These are phyloP conservation scores for Hirsutella minnesotensis DNA, from an alignment of 2,329 filamentous ascomycete species.

Conservation along the genomic window DNA sequence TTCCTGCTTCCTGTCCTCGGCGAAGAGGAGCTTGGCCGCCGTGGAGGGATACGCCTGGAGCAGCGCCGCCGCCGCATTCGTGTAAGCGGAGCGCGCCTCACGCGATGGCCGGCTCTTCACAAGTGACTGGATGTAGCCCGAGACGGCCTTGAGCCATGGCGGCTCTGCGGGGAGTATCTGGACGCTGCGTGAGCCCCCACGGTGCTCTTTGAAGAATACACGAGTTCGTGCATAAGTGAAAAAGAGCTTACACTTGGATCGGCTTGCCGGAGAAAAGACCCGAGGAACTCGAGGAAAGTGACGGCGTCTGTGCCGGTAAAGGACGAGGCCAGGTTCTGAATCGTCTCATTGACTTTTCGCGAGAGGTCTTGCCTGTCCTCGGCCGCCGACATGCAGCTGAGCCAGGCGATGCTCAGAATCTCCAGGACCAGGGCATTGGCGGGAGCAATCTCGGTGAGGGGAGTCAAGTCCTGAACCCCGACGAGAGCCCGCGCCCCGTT, in stretches of 20 bases:
- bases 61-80: conserved; percentile 43
- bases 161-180: conserved; percentile 38
- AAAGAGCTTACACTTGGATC: conserved; percentile 36
- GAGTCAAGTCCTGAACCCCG: conserved; percentile 35
- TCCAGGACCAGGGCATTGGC: conserved; percentile 41
- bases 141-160: conserved; percentile 38
- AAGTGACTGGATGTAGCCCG: conserved; percentile 38
- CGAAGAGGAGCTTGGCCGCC: conserved; percentile 40
- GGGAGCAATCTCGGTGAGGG: conserved; percentile 45
- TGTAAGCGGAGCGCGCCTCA: conserved; percentile 45
- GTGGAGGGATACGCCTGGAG: conserved; percentile 40
- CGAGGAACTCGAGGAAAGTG: conserved; percentile 46
- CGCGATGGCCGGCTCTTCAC: conserved; percentile 42
- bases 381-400: conserved; percentile 28
- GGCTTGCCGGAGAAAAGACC: conserved; percentile 36
- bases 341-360: conserved; percentile 31
- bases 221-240: too few relatives aligned
- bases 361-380: conserved; percentile 19
- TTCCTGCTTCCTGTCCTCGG: conserved; percentile 24
- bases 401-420: conserved; percentile 44
- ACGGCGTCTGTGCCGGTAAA: conserved; percentile 50
- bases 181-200: background rate
- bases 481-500: conserved; percentile 38
- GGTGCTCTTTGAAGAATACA: too few relatives aligned
- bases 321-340: conserved; percentile 36